Evolutionary conservation across 179 eudicot genomes (phyloP).

Genomic region (Heliamphora pulchella): DNA sequence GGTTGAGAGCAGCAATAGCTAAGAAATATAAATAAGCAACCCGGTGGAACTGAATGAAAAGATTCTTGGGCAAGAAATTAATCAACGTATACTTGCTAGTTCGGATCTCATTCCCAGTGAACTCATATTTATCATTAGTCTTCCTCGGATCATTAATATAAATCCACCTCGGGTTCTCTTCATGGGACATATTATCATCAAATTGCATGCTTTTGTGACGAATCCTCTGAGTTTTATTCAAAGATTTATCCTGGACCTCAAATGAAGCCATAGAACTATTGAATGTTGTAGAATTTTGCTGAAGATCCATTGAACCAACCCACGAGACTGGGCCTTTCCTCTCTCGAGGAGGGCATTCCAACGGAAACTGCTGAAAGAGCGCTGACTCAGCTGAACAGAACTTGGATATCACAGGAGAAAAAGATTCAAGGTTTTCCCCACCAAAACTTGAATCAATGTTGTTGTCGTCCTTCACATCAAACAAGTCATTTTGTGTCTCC

Average conservation of each 20-base stretch:
- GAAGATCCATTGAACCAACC: constrained; percentile 63
- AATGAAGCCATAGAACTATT: constrained; percentile 38
- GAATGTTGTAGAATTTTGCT: constrained; percentile 24
- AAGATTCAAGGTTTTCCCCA: constrained; percentile 25
- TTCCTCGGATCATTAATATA: constrained; percentile 63
- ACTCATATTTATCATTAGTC: constrained; percentile 70
- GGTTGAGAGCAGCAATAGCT: constrained; percentile 86
- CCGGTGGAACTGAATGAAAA: constrained; percentile 88
- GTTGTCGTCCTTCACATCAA: constrained; percentile 24
- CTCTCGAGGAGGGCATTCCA: constrained; percentile 47
- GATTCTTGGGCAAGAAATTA: constrained; percentile 86
- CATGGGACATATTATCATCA: constrained; percentile 50
- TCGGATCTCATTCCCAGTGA: constrained; percentile 72
- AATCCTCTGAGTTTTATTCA: constrained; percentile 40
- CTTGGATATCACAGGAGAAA: constrained; percentile 24
- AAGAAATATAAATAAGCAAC: constrained; percentile 90
- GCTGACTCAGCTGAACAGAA: constrained; percentile 36
- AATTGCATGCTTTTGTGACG: constrained; percentile 61
- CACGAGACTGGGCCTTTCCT: constrained; percentile 45
- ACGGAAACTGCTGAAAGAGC: constrained; percentile 25
- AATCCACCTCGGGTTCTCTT: constrained; percentile 64
- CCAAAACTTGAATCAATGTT: constrained; percentile 21
- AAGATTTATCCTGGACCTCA: constrained; percentile 34
- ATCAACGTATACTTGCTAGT: constrained; percentile 83
- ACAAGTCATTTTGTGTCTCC: constrained; percentile 21